Base-by-base conservation (phyloP, 2,329 filamentous ascomycete genomes). In the Fusarium sterilihyphosum region DNA sequence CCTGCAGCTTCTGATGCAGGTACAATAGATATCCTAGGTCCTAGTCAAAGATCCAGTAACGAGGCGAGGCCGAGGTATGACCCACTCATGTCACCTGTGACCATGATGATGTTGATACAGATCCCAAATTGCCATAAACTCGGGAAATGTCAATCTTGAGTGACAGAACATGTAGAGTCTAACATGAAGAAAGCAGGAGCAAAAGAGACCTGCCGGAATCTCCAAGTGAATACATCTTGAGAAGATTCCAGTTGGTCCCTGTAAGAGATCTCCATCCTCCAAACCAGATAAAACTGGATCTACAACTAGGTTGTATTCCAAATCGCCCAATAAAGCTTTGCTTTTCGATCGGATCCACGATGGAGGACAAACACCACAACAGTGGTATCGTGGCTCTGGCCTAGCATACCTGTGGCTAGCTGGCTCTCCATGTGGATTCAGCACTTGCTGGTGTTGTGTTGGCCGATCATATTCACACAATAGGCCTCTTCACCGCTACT, bases 1-100 rank as follows among this genome's bases (percentile, higher is more conserved):
- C 63, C 71, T 74, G 59, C 59, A 69, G 59, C 33, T 54, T 57
- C 50, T n/a, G 44, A 56, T 70, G 35, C 57, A 66, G 68, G 71
- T 69, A 72, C 60, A 26, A n/a, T 46, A 26, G 26, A 41, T 38
- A 33, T 29, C 20, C 12, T 7, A 44, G 44, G 47, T 44, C 11
- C 37, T 16, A 35, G n/a, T 46, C 41, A 24, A 24, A 37, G 49
- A 29, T 26, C 8, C 41, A 44, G 43, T 35, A 44, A 44, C n/a
- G 22, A 73, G 46, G 41, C 41, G 44, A 69, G 53, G n/a, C 66
- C 54, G 40, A 54, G 44, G 47, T 14, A 38, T 26, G n/a, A 38
- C 17, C 49, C 37, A 53, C n/a, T 20, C 44, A 35, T 49, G 18
- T 46, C n/a, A 41, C 40, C 41, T 18, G 50, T 44, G 33, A 37